These are phyloP conservation scores for Ophiocordyceps camponoti-saundersi DNA, from an alignment of 2,329 filamentous ascomycete species.

Conservation along the genomic window DNA sequence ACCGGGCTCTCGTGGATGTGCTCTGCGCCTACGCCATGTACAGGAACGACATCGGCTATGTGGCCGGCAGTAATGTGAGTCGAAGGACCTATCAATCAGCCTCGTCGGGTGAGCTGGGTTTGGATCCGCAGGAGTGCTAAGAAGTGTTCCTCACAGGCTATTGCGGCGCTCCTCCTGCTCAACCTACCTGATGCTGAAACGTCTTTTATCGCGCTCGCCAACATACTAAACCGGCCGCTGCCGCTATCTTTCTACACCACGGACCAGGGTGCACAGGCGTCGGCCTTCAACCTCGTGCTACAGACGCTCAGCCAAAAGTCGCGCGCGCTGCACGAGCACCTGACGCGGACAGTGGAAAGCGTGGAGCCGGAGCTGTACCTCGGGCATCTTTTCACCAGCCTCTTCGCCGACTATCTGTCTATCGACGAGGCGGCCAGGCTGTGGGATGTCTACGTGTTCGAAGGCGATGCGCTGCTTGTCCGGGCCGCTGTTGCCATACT, in stretches of 20 bases:
- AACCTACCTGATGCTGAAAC: conserved; percentile 47
- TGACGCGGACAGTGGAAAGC: conserved; percentile 31
- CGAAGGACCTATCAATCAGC: neutral
- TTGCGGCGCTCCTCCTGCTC: conserved; percentile 56
- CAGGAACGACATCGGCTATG: conserved; percentile 64
- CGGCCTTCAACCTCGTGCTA: conserved; percentile 52
- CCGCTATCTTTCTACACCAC: conserved; percentile 59
- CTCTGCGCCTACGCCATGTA: conserved; percentile 70
- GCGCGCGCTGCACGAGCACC: conserved; percentile 44
- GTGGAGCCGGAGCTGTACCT: conserved; percentile 37
- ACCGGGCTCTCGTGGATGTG: conserved; percentile 52
- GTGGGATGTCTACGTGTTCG: conserved; percentile 73
- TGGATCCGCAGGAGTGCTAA: neutral
- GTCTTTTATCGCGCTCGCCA: conserved; percentile 57
- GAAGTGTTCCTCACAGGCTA: conserved; percentile 31
- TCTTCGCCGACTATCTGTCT: conserved; percentile 46
- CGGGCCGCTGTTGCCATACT: conserved; percentile 55
- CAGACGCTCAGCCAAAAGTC: conserved; percentile 50
- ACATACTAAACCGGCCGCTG: conserved; percentile 59
- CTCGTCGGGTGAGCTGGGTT: too few relatives aligned
- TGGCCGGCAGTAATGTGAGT: conserved; percentile 57
- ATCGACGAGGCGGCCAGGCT: conserved; percentile 56
- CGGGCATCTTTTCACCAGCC: conserved; percentile 39
- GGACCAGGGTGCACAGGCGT: conserved; percentile 50
- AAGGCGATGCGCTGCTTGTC: conserved; percentile 57